Percentiles rank a stretch among this genome's conserved stretches.
These are phyloP conservation scores for Pleurotus pulmonarius DNA, from an alignment of 768 basidiomycete species.

Conservation along the genomic window DNA sequence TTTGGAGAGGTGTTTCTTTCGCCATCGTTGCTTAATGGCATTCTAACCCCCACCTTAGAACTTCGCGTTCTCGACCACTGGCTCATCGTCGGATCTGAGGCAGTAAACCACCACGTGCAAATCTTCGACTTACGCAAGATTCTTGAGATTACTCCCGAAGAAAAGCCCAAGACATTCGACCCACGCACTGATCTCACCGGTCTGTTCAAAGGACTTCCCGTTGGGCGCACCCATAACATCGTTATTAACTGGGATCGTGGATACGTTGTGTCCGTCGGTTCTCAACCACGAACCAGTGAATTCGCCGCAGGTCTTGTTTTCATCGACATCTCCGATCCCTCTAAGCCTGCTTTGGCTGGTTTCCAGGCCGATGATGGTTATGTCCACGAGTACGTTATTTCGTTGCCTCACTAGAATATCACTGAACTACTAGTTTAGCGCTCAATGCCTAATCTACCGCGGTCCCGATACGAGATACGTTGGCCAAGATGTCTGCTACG, in stretches of 20 bases:
- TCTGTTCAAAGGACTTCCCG: constrained; percentile 19
- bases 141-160: constrained; percentile 11
- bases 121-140: constrained; percentile 25
- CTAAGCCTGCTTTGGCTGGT: constrained; percentile 19
- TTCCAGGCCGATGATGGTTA: constrained; percentile 23
- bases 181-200: constrained; percentile 9
- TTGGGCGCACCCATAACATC: constrained; percentile 24
- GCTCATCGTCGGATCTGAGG: constrained; percentile 22
- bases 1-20: background rate
- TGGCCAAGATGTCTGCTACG: constrained; percentile 25
- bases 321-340: constrained; percentile 22
- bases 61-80: constrained; percentile 21
- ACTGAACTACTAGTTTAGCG: constrained; percentile 3
- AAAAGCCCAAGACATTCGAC: constrained; percentile 18
- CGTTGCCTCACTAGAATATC: background rate
- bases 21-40: background rate
- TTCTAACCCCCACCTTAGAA: constrained; percentile 8
- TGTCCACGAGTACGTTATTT: constrained; percentile 20
- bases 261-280: constrained; percentile 23
- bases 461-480: constrained; percentile 24
- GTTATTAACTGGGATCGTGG: constrained; percentile 18
- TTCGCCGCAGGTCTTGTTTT: constrained; percentile 23
- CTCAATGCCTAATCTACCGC: constrained; percentile 25
- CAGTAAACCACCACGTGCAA: constrained; percentile 22
- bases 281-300: constrained; percentile 15